Conservation (phyloP, 257 asterid species). For the Mentha longifolia region DNA sequence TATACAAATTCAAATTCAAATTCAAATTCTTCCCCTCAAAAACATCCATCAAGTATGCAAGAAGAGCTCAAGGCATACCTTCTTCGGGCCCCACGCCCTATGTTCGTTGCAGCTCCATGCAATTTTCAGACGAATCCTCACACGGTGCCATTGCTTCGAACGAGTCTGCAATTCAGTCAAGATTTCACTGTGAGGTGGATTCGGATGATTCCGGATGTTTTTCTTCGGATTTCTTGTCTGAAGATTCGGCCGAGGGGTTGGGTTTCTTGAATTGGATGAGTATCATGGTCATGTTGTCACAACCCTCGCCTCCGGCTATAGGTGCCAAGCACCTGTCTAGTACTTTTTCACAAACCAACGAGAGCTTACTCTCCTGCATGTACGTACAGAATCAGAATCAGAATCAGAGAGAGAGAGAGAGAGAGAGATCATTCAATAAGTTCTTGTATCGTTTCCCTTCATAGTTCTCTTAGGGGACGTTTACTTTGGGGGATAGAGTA, state of each 20-base stretch:
- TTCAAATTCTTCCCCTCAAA: background rate
- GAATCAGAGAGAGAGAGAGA: background rate
- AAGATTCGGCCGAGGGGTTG: conserved; percentile 34
- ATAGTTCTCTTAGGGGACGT: background rate
- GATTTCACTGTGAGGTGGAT: conserved; percentile 22
- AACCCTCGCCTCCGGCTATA: conserved; percentile 83
- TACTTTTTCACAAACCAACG: conserved; percentile 75
- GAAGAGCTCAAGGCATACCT: conserved; percentile 1
- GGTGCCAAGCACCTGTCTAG: conserved; percentile 87
- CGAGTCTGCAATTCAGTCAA: background rate
- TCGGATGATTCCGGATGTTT: conserved; percentile 19
- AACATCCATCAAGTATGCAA: background rate
- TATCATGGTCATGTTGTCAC: conserved; percentile 97
- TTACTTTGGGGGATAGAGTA: no score
- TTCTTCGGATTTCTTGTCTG: conserved; percentile 41
- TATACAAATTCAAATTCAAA: conserved; percentile 16
- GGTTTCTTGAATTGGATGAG: conserved; percentile 73
- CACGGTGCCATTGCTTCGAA: background rate
- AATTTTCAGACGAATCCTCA: background rate
- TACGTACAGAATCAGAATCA: background rate
- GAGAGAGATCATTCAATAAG: no score
- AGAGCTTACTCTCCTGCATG: conserved; percentile 78
- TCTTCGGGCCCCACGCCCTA: background rate
- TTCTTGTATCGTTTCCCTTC: no score
- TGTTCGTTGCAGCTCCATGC: background rate